Conservation (phyloP, 2,329 filamentous ascomycete species). For the Didymella sp. region DNA sequence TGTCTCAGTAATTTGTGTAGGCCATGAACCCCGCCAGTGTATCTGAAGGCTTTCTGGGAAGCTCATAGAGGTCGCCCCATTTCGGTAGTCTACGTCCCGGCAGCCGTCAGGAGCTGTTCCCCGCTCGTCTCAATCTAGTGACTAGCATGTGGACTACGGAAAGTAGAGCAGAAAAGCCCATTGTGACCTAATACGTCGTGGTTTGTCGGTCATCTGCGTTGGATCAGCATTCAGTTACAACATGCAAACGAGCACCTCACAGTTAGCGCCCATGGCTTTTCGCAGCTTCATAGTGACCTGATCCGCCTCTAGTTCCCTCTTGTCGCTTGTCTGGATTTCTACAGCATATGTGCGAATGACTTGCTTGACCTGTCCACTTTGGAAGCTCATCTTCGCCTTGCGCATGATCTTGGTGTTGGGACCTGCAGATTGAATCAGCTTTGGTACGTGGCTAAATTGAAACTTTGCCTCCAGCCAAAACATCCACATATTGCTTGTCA, state of each 20-base stretch:
- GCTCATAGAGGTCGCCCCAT: background rate
- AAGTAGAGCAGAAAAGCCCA: background rate
- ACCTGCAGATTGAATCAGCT: conserved; percentile 25
- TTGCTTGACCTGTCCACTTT: conserved; percentile 70
- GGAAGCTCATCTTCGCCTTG: conserved; percentile 72
- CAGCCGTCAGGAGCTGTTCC: too few species aligned
- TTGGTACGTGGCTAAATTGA: background rate
- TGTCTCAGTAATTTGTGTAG: background rate
- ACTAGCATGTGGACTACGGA: background rate
- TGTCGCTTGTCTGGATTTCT: conserved; percentile 67
- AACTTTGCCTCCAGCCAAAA: background rate
- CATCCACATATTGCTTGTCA: background rate
- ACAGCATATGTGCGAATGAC: conserved; percentile 70
- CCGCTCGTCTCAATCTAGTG: background rate
- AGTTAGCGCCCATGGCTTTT: conserved; percentile 73
- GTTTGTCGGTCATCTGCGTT: conserved; percentile 31
- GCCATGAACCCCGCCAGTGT: too few species aligned
- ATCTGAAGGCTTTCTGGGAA: background rate
- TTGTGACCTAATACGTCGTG: conserved; percentile 23
- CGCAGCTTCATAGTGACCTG: conserved; percentile 68
- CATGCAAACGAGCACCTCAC: conserved; percentile 56
- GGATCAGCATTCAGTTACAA: conserved; percentile 11
- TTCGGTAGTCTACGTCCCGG: background rate
- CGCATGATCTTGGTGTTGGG: conserved; percentile 69
- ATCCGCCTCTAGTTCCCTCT: conserved; percentile 65